Base-by-base conservation (phyloP, 805 yeast species). In the Sugiyamaella smithiae region DNA sequence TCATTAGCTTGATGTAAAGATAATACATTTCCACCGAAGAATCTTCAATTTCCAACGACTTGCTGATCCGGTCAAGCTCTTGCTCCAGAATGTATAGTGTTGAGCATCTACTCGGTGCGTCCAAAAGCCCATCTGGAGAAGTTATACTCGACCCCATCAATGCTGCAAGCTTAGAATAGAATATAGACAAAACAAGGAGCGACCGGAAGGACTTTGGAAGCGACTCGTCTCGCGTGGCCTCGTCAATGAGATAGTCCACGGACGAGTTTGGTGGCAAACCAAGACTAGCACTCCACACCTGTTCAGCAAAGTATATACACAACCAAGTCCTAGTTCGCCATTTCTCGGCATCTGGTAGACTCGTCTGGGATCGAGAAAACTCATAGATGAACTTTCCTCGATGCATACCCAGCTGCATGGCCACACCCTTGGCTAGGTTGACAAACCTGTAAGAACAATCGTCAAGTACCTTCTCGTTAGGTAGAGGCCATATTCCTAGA, bases 321-420 rank as follows among this genome's bases (percentile, higher is more conserved):
- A 88, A 69, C 97, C 97, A 90, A 1, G 96, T 80, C 57, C 96
- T 73, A 1, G 97, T 88, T 65, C 97, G 76, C 97, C 97, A 90
- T 61, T 82, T 83, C 57, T 88, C 97, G 4, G 96, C 91, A 66
- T 90, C 88, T 0, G 91, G 91, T 66, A 89, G 73, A 20, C 87
- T 78, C 3, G 85, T 93, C 63, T 90, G 97, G 25, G 91, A 86
- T 60, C 97, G 75, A 5, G 95, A 84, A 57, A 90, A 90, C 61
- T 90, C 97, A 54, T 85, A 81, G 56, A 90, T 88, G 64, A 90
- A 90, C 63, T 85, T 86, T 22, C 97, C 97, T 55, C 97, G 72
- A 66, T 90, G 97, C 52, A 90, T 72, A 8, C 97, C 97, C 29
- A 90, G 69, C 64, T 90, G 97, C 55, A 85, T 77, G 0, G 95